Evolutionary conservation across 306 rosid species (phyloP).

Genomic region (Casuarina glauca): DNA sequence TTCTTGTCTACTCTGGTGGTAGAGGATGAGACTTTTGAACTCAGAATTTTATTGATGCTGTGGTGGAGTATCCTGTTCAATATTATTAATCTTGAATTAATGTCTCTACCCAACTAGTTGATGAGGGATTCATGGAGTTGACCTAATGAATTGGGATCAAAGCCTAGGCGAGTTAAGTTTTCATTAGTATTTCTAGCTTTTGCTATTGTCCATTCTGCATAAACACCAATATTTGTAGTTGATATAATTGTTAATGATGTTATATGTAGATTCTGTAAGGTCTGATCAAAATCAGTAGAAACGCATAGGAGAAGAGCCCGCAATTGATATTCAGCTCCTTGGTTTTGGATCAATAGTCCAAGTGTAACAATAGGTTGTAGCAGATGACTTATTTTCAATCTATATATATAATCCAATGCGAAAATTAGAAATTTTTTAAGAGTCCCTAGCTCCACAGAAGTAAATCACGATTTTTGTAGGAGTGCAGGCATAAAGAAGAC

Average conservation of each 20-base stretch:
- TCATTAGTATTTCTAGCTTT: not conserved
- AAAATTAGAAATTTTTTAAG: not conserved
- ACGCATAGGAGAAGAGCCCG: not conserved
- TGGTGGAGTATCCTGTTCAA: not conserved
- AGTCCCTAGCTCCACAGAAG: conserved; percentile 2
- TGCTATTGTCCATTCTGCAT: not conserved
- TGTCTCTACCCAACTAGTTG: conserved; percentile 1
- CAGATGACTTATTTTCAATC: not conserved
- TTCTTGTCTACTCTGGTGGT: not conserved
- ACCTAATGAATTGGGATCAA: not conserved
- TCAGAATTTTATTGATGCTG: not conserved
- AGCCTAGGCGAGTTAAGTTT: no score
- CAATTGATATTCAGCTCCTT: conserved; percentile 1
- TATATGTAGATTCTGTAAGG: not conserved
- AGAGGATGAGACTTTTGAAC: not conserved
- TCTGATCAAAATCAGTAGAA: not conserved
- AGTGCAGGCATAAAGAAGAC: not conserved
- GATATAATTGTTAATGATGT: not conserved
- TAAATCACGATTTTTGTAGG: not conserved
- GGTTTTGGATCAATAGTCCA: not conserved
- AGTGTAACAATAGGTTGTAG: not conserved
- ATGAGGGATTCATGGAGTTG: not conserved
- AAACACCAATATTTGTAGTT: not conserved
- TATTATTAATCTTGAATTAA: not conserved
- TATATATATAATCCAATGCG: not conserved